Conservation (phyloP, 257 asterid species). For the Mitragyna speciosa region DNA sequence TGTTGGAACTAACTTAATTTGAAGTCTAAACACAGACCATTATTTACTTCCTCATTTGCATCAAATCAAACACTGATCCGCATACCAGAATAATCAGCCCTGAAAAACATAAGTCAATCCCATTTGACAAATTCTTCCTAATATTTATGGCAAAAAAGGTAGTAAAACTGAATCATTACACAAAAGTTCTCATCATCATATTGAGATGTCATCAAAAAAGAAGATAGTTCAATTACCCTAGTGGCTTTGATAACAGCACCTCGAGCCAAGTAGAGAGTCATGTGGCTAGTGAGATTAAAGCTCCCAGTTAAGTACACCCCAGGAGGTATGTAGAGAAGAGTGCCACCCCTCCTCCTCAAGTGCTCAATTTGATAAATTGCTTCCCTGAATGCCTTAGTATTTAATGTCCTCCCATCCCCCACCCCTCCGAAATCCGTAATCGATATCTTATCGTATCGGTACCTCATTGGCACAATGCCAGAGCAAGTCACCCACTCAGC, state of each 20-base stretch:
- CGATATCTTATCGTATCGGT: slow-evolving; percentile 74
- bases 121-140: not conserved
- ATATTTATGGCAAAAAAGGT: not conserved
- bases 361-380: slow-evolving; percentile 81
- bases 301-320: slow-evolving; percentile 84
- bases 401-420: slow-evolving; percentile 79
- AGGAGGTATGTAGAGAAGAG: slow-evolving; percentile 82
- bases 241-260: slow-evolving; percentile 87
- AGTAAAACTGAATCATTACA: not conserved
- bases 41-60: not conserved
- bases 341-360: slow-evolving; percentile 81
- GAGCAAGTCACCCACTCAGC: slow-evolving; percentile 62
- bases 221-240: slow-evolving; percentile 42
- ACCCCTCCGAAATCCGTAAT: slow-evolving; percentile 80
- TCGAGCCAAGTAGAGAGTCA: slow-evolving; percentile 85
- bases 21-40: not conserved
- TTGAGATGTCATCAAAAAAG: not conserved
- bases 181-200: not conserved
- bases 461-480: slow-evolving; percentile 77
- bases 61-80: not conserved
- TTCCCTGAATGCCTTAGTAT: slow-evolving; percentile 77
- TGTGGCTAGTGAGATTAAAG: slow-evolving; percentile 80
- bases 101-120: not conserved
- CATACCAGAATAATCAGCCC: not conserved
- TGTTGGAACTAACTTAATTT: not conserved